Evolutionary conservation across 2,329 filamentous ascomycete genomes (phyloP).

Genomic region (Fusarium coicis): DNA sequence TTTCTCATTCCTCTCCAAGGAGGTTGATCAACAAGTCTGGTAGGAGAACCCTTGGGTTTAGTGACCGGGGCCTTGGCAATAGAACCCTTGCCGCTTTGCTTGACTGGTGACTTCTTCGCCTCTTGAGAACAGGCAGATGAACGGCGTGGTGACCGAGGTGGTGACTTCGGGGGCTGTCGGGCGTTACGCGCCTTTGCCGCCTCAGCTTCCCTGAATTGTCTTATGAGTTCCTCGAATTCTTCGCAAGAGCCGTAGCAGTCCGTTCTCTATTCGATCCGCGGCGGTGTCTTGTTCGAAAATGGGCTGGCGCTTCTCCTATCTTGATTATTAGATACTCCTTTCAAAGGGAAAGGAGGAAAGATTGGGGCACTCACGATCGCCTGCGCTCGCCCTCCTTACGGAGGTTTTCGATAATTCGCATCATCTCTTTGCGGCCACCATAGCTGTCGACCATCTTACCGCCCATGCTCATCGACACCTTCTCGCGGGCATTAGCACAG

Average conservation of each 20-base stretch:
- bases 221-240: conserved; percentile 43
- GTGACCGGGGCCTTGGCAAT: neutral
- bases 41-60: neutral
- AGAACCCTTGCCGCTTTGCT: neutral
- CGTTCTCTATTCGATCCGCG: conserved; percentile 56
- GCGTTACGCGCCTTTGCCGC: neutral
- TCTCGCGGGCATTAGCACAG: conserved; percentile 80
- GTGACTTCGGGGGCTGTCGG: neutral
- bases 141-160: neutral
- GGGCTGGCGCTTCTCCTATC: conserved; percentile 53
- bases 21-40: conserved; percentile 3
- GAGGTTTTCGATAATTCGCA: conserved; percentile 86
- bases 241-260: conserved; percentile 47
- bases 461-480: conserved; percentile 93
- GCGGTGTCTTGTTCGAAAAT: conserved; percentile 53
- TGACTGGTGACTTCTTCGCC: neutral
- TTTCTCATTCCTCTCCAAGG: conserved; percentile 27
- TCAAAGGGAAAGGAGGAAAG: rapidly evolving
- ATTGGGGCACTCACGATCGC: conserved; percentile 71
- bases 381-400: conserved; percentile 88
- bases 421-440: conserved; percentile 88
- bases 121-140: neutral
- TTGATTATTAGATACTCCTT: conserved; percentile 33
- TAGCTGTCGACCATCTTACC: conserved; percentile 84
- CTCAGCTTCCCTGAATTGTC: conserved; percentile 10